A percentile compares a stretch with the other conserved stretches of the same genome.
phyloP scores from a whole-genome alignment of 2,329 filamentous ascomycete species.

The Hymenoscyphus linearis region DNA sequence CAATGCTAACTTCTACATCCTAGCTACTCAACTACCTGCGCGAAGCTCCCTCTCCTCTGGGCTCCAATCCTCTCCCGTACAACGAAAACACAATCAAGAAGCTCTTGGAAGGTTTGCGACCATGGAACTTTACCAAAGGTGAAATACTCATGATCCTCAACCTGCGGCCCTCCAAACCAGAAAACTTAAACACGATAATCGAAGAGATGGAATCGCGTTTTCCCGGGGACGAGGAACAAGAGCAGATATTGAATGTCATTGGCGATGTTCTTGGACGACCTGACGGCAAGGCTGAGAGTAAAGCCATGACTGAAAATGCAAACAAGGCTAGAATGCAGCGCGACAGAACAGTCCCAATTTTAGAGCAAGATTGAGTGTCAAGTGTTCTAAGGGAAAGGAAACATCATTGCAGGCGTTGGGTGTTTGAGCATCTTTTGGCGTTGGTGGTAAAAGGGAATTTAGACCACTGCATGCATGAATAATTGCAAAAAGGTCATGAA shows the following conservation, averaged over 20 bases:
- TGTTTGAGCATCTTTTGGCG: not conserved
- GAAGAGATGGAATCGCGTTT: conserved; percentile 62
- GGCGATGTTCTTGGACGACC: conserved; percentile 48
- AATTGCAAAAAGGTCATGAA: not conserved
- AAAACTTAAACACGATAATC: conserved; percentile 56
- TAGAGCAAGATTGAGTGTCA: not conserved
- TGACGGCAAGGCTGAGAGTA: conserved; percentile 26
- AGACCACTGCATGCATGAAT: not conserved
- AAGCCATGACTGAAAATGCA: conserved; percentile 26
- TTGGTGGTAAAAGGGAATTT: not conserved
- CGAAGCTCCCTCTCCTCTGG: conserved; percentile 49
- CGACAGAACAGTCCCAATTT: not conserved
- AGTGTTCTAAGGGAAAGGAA: not conserved
- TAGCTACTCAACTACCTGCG: conserved; percentile 58
- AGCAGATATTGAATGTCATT: conserved; percentile 52
- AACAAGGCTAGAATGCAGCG: conserved; percentile 14
- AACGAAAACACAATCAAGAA: conserved; percentile 44
- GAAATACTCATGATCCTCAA: conserved; percentile 66
- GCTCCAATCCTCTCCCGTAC: conserved; percentile 38
- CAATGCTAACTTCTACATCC: conserved; percentile 5
- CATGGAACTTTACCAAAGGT: conserved; percentile 59
- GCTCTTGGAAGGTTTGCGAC: conserved; percentile 50
- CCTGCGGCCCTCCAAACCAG: conserved; percentile 51
- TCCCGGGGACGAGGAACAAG: conserved; percentile 48
- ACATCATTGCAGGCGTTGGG: not conserved